Evolutionary conservation across 129 eudicot species (phyloP), one percentile per base, ranked within the genome.

Genomic region (Flaveria robusta): DNA sequence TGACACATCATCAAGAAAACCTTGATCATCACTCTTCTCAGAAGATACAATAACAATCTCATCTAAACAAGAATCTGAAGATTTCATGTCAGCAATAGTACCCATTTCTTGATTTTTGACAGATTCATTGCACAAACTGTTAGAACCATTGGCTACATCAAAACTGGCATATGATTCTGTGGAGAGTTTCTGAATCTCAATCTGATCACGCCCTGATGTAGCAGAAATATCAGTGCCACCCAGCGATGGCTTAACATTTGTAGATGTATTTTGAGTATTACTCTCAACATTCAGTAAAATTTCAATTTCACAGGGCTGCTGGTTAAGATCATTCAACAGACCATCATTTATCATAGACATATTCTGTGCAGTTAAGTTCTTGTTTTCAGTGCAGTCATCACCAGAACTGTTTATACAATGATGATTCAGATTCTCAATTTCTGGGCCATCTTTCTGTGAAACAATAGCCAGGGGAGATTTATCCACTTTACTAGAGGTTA

Each of bases 281-380:
- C 70, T 80, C 41, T 77, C 86, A 41, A 22, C 79, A 19, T 51
- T 81, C 66, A 71, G 52, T 23, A 70, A 70, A 71, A 64, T 54
- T 49, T 29, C 84, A 71, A 20, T 68, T 78, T 59, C 77, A 79
- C 65, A 13, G 59, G 86, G 68, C 79, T 72, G 81, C 74, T 74
- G 64, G 45, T 67, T 52, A 81, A 47, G 50, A 70, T 74, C 83
- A 34, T 68, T 66, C 54, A 19, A 68, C 75, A 49, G 62, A 54
- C 34, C 74, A 81, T 66, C 70, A 49, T 75, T 46, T 22, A 56
- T 20, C 8, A 41, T 56, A 84, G 75, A 56, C 72, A 42, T 80
- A 66, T 78, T 20, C 68, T 51, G 71, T 9, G 64, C 22, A 62
- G 65, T 63, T 65, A 65, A 26, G 74, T 50, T 69, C 45, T 52